Evolutionary conservation across 2,329 filamentous ascomycete species (phyloP).

Genomic region (Penicillium palitans): DNA sequence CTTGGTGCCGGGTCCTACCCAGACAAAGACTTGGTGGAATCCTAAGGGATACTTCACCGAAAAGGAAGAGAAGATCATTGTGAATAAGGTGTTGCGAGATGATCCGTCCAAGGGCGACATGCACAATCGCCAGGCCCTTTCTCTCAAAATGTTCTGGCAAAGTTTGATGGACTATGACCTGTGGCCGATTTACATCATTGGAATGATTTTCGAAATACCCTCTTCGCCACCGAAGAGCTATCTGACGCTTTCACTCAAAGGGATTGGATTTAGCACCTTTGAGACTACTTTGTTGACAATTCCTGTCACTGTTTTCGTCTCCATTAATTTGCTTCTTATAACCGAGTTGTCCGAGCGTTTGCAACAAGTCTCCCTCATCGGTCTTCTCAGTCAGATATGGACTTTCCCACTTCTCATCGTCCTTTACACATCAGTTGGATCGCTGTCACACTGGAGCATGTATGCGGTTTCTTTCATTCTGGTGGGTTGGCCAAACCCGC

Average conservation of each 20-base stretch:
- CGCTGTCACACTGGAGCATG: constrained; percentile 44
- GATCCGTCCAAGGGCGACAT: constrained; percentile 41
- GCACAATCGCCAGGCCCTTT: constrained; percentile 40
- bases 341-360: constrained; percentile 33
- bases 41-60: constrained; percentile 64
- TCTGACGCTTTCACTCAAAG: constrained; percentile 38
- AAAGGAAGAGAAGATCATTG: constrained; percentile 62
- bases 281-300: constrained; percentile 28
- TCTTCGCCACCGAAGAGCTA: constrained; percentile 48
- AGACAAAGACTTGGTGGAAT: constrained; percentile 57
- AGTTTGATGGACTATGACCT: constrained; percentile 39
- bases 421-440: constrained; percentile 41
- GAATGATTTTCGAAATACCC: constrained; percentile 43
- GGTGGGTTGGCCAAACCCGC: constrained; percentile 26
- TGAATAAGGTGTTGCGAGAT: constrained; percentile 57
- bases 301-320: constrained; percentile 47
- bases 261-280: constrained; percentile 20
- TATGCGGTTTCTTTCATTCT: constrained; percentile 39
- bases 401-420: constrained; percentile 51
- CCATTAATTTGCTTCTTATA: constrained; percentile 29
- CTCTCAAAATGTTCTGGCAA: constrained; percentile 33
- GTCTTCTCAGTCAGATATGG: constrained; percentile 53
- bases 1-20: constrained; percentile 40
- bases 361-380: constrained; percentile 49
- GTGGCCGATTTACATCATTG: constrained; percentile 41